Conservation (phyloP, 257 asterid genomes). For the Nicotiana undulata region DNA sequence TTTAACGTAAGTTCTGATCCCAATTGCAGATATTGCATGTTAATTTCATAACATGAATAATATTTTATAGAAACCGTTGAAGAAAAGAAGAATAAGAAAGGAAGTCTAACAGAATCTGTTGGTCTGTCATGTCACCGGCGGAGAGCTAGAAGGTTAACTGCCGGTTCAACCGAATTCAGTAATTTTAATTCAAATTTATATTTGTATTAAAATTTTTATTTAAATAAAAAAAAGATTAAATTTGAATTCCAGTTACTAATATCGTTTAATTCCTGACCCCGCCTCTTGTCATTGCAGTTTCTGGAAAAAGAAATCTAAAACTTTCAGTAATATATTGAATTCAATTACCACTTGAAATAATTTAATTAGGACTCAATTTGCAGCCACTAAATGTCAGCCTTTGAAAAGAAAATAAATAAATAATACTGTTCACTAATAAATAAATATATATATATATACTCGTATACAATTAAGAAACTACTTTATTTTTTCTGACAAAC, state of each 20-base stretch:
- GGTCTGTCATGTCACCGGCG: not conserved
- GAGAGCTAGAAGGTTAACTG: too few species aligned
- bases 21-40: not conserved
- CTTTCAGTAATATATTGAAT: not conserved
- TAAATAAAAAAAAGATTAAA: too few species aligned
- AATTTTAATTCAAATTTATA: not conserved
- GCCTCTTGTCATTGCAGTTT: not conserved
- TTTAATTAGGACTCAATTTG: not conserved
- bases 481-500: not conserved
- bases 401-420: not conserved
- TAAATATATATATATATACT: not conserved
- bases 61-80: not conserved
- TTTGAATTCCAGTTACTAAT: too few species aligned
- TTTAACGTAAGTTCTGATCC: not conserved
- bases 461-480: not conserved
- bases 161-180: too few species aligned
- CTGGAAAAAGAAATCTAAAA: not conserved
- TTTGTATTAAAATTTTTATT: too few species aligned
- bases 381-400: constrained; percentile 3
- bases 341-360: not conserved
- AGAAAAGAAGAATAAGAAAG: not conserved
- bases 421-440: not conserved
- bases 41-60: not conserved
- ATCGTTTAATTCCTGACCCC: too few species aligned
- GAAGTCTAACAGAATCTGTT: not conserved